Base-by-base conservation (phyloP, 306 rosid species). In the Lathyrus sativus region DNA sequence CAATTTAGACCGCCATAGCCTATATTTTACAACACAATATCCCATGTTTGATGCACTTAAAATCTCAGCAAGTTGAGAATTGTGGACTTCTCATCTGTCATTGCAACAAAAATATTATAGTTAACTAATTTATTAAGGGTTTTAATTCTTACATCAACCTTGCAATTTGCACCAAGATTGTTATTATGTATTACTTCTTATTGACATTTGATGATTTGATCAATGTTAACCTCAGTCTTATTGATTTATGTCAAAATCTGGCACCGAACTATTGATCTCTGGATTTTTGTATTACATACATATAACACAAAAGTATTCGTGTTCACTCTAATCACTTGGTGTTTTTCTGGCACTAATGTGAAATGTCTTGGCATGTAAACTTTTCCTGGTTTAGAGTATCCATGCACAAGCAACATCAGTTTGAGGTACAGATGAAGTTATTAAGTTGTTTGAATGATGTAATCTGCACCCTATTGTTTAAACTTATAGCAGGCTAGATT, bases 151-250 rank as follows among this genome's bases (percentile, higher is more conserved):
- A 55, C 38, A 55, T 26, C 38, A 26, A 55, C 17, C 15, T 55
- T 26, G 38, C 61, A 55, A 2, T 55, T 55, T 55, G 5, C 38
- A 55, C 68, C 22, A 62, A 24, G 18, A 6, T 46, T 43, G 39
- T 46, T 24, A 9, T 57, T 74, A 44, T 26, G 37, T 58, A 19
- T 75, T 37, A 24, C 68, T 46, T 74, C 68, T 11, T 12, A 53
- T 53, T 62, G 71, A 35, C 65, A 63, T 63, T 73, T 42, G 41
- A 51, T 51, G 14, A 51, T 63, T 72, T 42, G 42, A 51, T 51
- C 24, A 41, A 45, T 45, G 62, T 33, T 62, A 19, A 55, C 43
- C 44, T 42, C 29, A 29, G 39, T 65, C 46, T 46, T 42, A 19
- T 57, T 44, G 72, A 31, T 74, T 73, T 17, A 29, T 18, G 49